Evolutionary conservation across 2,329 filamentous ascomycete species (phyloP).

Genomic region (Calonectria fujianensis): DNA sequence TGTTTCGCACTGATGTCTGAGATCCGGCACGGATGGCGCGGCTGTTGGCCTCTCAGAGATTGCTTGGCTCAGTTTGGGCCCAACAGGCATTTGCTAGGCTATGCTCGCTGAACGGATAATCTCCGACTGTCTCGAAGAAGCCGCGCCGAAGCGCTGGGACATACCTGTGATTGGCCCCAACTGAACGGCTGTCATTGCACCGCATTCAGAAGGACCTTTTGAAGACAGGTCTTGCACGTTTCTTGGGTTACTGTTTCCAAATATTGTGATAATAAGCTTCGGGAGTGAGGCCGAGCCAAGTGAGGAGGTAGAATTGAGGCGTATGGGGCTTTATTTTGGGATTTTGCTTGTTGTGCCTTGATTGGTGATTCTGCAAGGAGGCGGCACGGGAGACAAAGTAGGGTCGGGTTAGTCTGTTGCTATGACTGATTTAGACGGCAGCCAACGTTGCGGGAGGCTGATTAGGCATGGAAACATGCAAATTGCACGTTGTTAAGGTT

Average conservation of each 20-base stretch:
- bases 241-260: slow-evolving; percentile 14
- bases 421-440: not conserved
- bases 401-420: not conserved
- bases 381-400: not conserved
- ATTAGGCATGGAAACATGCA: not conserved
- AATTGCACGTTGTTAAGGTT: slow-evolving; percentile 11
- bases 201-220: slow-evolving; percentile 6
- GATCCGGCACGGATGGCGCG: not conserved
- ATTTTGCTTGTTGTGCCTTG: too few species aligned
- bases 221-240: slow-evolving; percentile 1
- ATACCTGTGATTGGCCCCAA: not conserved
- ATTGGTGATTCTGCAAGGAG: not conserved
- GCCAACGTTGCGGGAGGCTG: not conserved
- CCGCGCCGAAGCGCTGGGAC: not conserved
- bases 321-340: not conserved
- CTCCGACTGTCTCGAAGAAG: slow-evolving; percentile 16
- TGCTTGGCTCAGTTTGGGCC: not conserved
- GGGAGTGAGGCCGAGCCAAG: not conserved
- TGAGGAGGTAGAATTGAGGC: not conserved
- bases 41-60: slow-evolving; percentile 6
- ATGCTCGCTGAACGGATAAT: not conserved
- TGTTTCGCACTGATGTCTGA: slow-evolving; percentile 5
- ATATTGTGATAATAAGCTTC: not conserved
- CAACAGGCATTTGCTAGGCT: not conserved
- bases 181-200: not conserved